Evolutionary conservation across 768 basidiomycete species (phyloP), one percentile per base, ranked within the genome.

Genomic region (Mycena kentingensis): DNA sequence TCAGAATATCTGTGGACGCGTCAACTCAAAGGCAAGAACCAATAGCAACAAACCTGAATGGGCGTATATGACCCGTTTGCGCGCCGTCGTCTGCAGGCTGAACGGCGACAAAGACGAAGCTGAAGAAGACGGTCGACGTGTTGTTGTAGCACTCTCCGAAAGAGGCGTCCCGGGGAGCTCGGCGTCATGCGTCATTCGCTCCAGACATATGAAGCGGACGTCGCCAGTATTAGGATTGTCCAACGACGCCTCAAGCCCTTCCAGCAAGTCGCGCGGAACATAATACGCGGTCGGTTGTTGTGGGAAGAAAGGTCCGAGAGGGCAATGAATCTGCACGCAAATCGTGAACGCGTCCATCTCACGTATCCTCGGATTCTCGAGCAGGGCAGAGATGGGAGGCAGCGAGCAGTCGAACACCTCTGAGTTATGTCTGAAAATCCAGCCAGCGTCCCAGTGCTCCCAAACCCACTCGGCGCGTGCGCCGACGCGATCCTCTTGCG

Each of bases 201-300:
- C 88, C 7, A 90, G 69, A 62, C 88, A 89, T 8, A 90, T 70
- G 58, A 92, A 90, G 48, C 80, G 77, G 5, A 92, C 83, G 63
- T 92, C 89, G 11, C 88, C 88, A 3, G 88, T 88, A 60, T 85
- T 85, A 2, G 83, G 67, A 57, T 90, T 89, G 63, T 90, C 90
- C 21, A 92, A 64, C 5, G 85, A 83, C 12, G 82, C 79, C 63
- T 85, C 85, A 12, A 90, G 73, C 0, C 86, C 88, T 38, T 85
- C 81, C 4, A 90, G 67, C 0, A 90, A 73, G 62, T 85, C 81
- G 16, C 77, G 73, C 4, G 88, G 87, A 12, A 88, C 83, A 55
- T 82, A 82, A 51, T 80, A 80, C 3, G 80, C 76, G 0, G 81
- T 80, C 12, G 87, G 86, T 44, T 84, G 83, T 47, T 84, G 82